These are phyloP conservation scores for Macrophomina phaseolina DNA, from an alignment of 2,329 filamentous ascomycete species.

Conservation along the genomic window DNA sequence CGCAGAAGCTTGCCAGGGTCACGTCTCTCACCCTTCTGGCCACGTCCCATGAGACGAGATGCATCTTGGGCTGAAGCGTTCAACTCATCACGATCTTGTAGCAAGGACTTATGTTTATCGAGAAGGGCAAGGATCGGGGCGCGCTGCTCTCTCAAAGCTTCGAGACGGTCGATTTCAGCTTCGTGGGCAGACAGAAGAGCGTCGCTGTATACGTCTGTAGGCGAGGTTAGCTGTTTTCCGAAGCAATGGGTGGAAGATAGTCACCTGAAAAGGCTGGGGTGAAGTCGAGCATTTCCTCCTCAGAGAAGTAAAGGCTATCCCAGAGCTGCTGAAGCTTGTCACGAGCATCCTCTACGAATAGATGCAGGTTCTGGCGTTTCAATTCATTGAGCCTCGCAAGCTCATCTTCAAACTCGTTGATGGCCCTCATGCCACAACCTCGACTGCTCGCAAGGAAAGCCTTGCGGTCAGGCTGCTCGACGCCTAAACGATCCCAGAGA, in stretches of 20 bases:
- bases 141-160: conserved; percentile 83
- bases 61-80: conserved; percentile 93
- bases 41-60: conserved; percentile 87
- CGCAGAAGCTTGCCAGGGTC: conserved; percentile 92
- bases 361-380: conserved; percentile 90
- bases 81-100: conserved; percentile 86
- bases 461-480: conserved; percentile 83
- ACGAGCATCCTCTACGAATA: conserved; percentile 94
- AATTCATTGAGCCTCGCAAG: conserved; percentile 84
- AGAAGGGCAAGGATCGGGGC: conserved; percentile 82
- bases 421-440: conserved; percentile 86
- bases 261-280: conserved; percentile 83
- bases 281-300: conserved; percentile 99
- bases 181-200: conserved; percentile 94
- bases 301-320: conserved; percentile 92
- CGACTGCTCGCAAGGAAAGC: conserved; percentile 85
- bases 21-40: conserved; percentile 89
- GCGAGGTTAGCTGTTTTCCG: conserved; percentile 26
- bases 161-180: conserved; percentile 82
- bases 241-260: conserved; percentile 1
- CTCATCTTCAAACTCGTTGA: conserved; percentile 96
- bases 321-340: conserved; percentile 92
- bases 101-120: conserved; percentile 79
- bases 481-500: conserved; percentile 85
- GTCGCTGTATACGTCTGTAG: conserved; percentile 86